Conservation (phyloP, 2,329 filamentous ascomycete species). For the Alternaria sp. region DNA sequence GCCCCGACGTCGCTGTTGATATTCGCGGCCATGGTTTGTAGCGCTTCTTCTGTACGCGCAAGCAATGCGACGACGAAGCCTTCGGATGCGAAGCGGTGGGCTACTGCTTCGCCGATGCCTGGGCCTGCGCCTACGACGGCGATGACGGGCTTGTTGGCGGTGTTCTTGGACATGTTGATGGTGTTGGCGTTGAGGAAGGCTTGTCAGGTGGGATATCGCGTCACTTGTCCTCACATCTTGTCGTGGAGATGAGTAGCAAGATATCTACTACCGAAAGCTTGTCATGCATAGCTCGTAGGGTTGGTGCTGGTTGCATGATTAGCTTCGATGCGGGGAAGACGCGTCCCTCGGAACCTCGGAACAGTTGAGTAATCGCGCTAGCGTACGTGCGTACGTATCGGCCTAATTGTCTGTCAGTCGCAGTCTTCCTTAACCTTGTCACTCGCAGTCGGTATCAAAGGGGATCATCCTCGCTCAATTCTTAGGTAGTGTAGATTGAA, state of each 20-base stretch:
- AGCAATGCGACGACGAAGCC: slow-evolving; percentile 29
- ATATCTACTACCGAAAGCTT: not conserved
- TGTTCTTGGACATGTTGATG: slow-evolving; percentile 9
- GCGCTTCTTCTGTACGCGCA: slow-evolving; percentile 27
- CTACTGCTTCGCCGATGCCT: slow-evolving; percentile 33
- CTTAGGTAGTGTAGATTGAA: no score
- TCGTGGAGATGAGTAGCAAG: no score
- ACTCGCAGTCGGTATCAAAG: no score
- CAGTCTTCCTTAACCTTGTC: no score
- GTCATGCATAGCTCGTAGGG: not conserved
- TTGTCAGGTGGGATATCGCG: fast-evolving
- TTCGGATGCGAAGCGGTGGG: slow-evolving; percentile 26
- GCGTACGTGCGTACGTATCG: not conserved
- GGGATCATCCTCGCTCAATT: no score
- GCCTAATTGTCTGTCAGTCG: not conserved
- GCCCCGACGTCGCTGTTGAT: slow-evolving; percentile 20
- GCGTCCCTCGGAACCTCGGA: not conserved
- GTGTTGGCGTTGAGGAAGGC: not conserved
- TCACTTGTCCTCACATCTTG: not conserved
- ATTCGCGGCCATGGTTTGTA: slow-evolving; percentile 23
- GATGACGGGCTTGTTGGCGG: slow-evolving; percentile 20
- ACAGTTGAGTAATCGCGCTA: not conserved
- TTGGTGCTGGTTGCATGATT: not conserved
- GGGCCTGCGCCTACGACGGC: slow-evolving; percentile 31
- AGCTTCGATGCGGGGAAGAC: not conserved